Evolutionary conservation across 352 stramenopile genomes (phyloP), one percentile per base, ranked within the genome.

Genomic region (Pythium rishiriense): DNA sequence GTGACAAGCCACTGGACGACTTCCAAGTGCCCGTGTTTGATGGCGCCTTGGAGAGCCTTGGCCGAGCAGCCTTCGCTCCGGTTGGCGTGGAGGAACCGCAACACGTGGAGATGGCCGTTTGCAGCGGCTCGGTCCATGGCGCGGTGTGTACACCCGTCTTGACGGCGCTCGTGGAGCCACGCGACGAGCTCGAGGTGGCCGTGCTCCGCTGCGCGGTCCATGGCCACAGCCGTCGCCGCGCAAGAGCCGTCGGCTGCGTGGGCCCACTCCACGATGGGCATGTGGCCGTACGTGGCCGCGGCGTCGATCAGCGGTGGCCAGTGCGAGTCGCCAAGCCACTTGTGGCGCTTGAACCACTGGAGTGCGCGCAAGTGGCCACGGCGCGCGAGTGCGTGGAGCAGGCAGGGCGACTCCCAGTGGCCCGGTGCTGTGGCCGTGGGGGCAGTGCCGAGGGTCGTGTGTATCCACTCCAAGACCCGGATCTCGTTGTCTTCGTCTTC

Each of bases 41-140:
- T n/a, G n/a, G n/a, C n/a, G n/a, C n/a, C n/a, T n/a, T n/a, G n/a
- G n/a, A n/a, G n/a, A n/a, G n/a, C n/a, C n/a, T n/a, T n/a, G n/a
- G n/a, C n/a, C n/a, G n/a, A n/a, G n/a, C n/a, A n/a, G 0, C 69
- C 72, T 24, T 47, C 41, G 19, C 17, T 14, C 26, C 19, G 41
- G 19, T 24, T 47, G 6, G 25, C 41, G 5, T 47, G 41, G 41
- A 47, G 19, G 19, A 19, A 47, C 19, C 4, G 17, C 19, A 47
- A 19, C 6, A 47, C 41, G 3, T 6, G 6, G 19, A 47, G 21
- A 25, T 47, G 4, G 19, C 41, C 41, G 6, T 24, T 24, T 8
- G 17, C 41, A 8, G 41, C 19, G 21, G 19, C 41, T 7, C 5
- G 4, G n/a, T 47, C 15, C 41, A 47, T 10, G 19, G 41, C 19